Conservation (phyloP, 1,284 basidiomycete genomes). For the Pulveroboletus ridleyi region DNA sequence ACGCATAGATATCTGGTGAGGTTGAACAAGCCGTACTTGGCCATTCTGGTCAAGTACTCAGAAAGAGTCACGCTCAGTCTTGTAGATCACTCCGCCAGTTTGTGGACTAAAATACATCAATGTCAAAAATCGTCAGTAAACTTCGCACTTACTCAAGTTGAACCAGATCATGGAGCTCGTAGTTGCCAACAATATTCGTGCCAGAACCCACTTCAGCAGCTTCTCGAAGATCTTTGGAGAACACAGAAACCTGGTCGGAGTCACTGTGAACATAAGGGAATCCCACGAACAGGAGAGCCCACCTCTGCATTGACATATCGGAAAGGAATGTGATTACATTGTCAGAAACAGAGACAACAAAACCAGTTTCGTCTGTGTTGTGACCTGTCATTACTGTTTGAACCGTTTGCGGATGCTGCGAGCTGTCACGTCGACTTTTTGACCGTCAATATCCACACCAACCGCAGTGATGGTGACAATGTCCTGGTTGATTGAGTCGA, state of each 20-base stretch:
- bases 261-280: constrained; percentile 4
- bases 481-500: constrained; percentile 90
- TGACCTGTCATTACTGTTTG: constrained; percentile 94
- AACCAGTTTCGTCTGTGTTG: constrained; percentile 94
- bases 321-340: constrained; percentile 96
- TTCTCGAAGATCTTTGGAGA: constrained; percentile 97
- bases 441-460: constrained; percentile 84
- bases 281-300: constrained; percentile 17
- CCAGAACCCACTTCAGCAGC: constrained; percentile 96
- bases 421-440: constrained; percentile 88
- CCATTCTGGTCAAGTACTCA: constrained; percentile 96
- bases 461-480: constrained; percentile 87
- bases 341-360: constrained; percentile 92
- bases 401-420: constrained; percentile 94
- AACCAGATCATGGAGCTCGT: constrained; percentile 96
- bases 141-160: constrained; percentile 83
- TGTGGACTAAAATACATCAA: constrained; percentile 63
- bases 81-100: constrained; percentile 97
- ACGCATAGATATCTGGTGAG: constrained; percentile 94
- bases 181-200: constrained; percentile 90
- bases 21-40: constrained; percentile 87
- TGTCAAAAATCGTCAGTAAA: constrained; percentile 10
- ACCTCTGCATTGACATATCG: constrained; percentile 98
- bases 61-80: constrained; percentile 96
- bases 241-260: constrained; percentile 82